Base-by-base conservation (phyloP, 1,139 yeast genomes). In the Candida neerlandica region DNA sequence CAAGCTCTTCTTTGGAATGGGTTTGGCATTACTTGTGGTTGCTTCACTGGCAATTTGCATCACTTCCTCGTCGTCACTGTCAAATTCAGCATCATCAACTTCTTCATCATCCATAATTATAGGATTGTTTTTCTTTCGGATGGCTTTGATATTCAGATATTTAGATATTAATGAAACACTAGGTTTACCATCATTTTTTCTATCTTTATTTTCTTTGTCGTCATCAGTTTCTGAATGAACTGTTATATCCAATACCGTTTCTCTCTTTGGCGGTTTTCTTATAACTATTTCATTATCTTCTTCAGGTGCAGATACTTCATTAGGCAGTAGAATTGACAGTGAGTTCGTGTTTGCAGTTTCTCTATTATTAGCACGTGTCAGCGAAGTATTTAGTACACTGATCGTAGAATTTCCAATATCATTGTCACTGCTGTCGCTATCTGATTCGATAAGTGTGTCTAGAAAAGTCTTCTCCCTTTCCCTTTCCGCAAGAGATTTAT, bases 361-460 rank as follows among this genome's bases (percentile, higher is more conserved):
- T 3, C 3, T 19, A 4, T 42, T n/a, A 12, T 21, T 15, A 30
- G 19, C 39, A 11, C 26, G n/a, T 16, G 35, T 21, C 43, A 21
- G 34, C 23, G 15, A 12, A 14, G n/a, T 38, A 14, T 5, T 37
- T 27, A 16, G 19, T 5, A 4, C 14, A 19, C 26, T 23, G 18
- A 11, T 11, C 32, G 11, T 14, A 32, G 12, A 14, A 15, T 15
- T 12, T 2, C 5, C 16, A 19, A 4, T 29, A 3, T 23, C 40
- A 4, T 46, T 38, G 9, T 45, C 47, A 38, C 43, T 42, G 27
- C n/a, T 18, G 3, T 58, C 66, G 43, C 55, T 50, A 37, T 61
- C 67, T 0, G 70, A 65, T 48, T 62, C 64, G n/a, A 64, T 48
- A 23, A 67, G 47, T 15, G 50, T 53, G 41, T 66, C 70, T 19